Conservation (phyloP, 352 stramenopile species). For the Globisporangium iwayamae region DNA sequence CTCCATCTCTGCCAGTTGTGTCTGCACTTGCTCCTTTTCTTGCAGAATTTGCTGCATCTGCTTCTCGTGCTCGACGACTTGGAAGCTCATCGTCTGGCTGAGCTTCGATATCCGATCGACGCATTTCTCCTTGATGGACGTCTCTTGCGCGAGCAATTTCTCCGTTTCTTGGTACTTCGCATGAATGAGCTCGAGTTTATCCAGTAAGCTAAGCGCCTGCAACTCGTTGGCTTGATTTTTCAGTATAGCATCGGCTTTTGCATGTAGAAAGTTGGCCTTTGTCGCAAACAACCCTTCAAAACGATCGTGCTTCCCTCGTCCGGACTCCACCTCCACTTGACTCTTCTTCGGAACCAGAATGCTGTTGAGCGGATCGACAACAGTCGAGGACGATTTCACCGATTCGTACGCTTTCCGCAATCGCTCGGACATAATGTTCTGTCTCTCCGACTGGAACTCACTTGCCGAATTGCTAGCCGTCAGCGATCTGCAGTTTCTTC, state of each 20-base stretch:
- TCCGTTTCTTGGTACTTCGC: slow-evolving; percentile 29
- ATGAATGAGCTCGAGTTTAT: slow-evolving; percentile 45
- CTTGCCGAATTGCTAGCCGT: slow-evolving; percentile 28
- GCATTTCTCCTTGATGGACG: slow-evolving; percentile 64
- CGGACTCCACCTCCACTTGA: not conserved
- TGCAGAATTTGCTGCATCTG: slow-evolving; percentile 38
- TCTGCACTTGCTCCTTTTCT: slow-evolving; percentile 33
- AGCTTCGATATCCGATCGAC: slow-evolving; percentile 66
- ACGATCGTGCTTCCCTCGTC: slow-evolving; percentile 6
- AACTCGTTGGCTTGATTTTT: slow-evolving; percentile 19
- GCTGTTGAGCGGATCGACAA: not conserved
- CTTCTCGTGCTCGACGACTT: slow-evolving; percentile 60
- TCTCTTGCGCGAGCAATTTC: slow-evolving; percentile 34
- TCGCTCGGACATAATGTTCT: slow-evolving; percentile 32
- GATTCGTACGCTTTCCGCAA: slow-evolving; percentile 50
- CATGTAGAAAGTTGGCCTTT: slow-evolving; percentile 23
- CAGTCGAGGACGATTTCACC: slow-evolving; percentile 34
- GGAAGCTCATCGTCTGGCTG: slow-evolving; percentile 65
- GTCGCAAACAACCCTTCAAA: slow-evolving; percentile 13
- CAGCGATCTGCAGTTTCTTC: slow-evolving; percentile 22
- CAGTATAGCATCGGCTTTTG: slow-evolving; percentile 32
- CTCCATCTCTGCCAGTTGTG: slow-evolving; percentile 32
- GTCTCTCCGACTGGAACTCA: slow-evolving; percentile 20
- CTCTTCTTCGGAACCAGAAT: not conserved
- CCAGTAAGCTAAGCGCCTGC: slow-evolving; percentile 31